Conservation (phyloP, 164 flowering plant genomes). For the Houttuynia cordata region DNA sequence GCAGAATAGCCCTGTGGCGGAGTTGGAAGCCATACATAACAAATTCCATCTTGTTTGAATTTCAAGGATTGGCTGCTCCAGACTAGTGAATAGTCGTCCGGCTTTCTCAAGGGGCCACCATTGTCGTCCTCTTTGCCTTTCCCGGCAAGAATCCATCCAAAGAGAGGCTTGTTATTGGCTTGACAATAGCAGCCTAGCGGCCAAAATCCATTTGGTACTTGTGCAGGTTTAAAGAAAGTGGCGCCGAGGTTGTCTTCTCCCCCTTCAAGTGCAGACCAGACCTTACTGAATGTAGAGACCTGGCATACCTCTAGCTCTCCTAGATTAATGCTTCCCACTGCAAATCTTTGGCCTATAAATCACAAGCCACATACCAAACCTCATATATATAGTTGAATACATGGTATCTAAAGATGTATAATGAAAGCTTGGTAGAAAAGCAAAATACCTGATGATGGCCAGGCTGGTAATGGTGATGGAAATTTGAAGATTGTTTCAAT, state of each 20-base stretch:
- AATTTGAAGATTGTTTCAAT: constrained; percentile 43
- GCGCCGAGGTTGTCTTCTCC: constrained; percentile 61
- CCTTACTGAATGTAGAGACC: constrained; percentile 40
- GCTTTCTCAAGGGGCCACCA: constrained; percentile 20
- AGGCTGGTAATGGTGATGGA: constrained; percentile 42
- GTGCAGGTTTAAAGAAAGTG: constrained; percentile 54
- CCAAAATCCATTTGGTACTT: constrained; percentile 50
- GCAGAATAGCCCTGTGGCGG: constrained; percentile 61
- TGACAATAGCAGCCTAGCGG: constrained; percentile 67
- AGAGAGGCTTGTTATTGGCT: constrained; percentile 51
- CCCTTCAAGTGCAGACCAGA: constrained; percentile 64
- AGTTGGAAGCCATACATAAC: constrained; percentile 60
- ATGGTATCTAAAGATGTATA: background rate
- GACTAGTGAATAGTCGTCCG: constrained; percentile 58
- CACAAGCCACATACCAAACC: constrained; percentile 1
- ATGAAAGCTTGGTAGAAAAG: background rate
- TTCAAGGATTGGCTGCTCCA: constrained; percentile 51
- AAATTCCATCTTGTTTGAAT: constrained; percentile 39
- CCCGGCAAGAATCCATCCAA: too few species aligned
- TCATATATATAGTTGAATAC: too few species aligned
- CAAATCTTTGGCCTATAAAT: constrained; percentile 57
- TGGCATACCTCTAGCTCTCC: constrained; percentile 64
- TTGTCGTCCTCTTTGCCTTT: constrained; percentile 18
- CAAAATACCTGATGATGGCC: constrained; percentile 36
- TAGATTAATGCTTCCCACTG: constrained; percentile 51